Evolutionary conservation across 2,329 filamentous ascomycete genomes (phyloP).

Genomic region (Exophiala spinifera): DNA sequence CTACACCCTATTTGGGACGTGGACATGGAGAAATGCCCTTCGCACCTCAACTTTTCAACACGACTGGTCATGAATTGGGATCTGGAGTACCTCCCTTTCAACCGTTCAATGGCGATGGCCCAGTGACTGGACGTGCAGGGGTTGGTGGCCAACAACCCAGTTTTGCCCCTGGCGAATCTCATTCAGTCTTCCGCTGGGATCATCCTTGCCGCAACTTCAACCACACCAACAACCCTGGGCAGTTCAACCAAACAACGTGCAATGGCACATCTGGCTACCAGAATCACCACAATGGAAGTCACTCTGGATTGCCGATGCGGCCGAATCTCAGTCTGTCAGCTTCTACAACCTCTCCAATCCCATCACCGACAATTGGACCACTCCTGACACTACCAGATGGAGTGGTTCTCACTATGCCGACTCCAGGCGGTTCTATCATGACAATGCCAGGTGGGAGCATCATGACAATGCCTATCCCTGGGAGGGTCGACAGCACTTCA

Average conservation of each 20-base stretch:
- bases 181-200: constrained; percentile 1
- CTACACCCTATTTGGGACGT: neutral
- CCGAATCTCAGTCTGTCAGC: neutral
- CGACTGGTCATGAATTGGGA: neutral
- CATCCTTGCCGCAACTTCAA: neutral
- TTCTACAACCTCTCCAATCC: neutral
- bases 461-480: constrained; percentile 4
- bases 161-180: constrained; percentile 1
- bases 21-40: neutral
- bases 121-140: neutral
- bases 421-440: constrained; percentile 1
- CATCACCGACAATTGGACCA: neutral
- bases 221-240: neutral
- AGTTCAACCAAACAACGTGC: too few relatives aligned
- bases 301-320: neutral
- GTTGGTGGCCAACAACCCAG: neutral
- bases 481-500: neutral
- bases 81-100: neutral
- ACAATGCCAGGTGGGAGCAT: constrained; percentile 7
- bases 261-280: neutral
- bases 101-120: neutral
- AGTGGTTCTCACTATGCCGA: neutral
- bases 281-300: neutral
- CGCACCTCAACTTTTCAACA: neutral
- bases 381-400: neutral